phyloP scores from a whole-genome alignment of 495 filamentous ascomycete species.

The Penicillium fimorum region DNA sequence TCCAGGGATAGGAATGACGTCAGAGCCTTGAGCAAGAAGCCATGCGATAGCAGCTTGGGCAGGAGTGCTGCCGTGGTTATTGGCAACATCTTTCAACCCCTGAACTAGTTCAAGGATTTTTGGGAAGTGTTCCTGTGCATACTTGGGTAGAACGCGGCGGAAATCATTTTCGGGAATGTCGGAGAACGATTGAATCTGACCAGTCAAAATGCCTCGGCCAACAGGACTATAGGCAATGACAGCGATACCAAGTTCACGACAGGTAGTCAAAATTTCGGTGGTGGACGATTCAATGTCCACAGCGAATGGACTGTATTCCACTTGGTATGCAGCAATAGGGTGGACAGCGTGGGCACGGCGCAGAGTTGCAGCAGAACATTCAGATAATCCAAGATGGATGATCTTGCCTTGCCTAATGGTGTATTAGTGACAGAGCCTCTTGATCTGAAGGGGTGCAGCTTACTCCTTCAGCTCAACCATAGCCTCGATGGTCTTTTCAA shows the following conservation, averaged over 20 bases:
- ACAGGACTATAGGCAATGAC: constrained; percentile 63
- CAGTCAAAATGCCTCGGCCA: constrained; percentile 59
- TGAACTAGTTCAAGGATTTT: constrained; percentile 51
- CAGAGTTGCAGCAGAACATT: constrained; percentile 54
- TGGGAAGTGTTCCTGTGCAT: constrained; percentile 49
- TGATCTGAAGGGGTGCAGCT: not conserved
- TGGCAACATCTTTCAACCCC: constrained; percentile 40
- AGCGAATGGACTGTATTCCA: constrained; percentile 62
- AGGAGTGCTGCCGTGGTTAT: constrained; percentile 24
- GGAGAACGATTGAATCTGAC: constrained; percentile 39
- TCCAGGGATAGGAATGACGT: constrained; percentile 58
- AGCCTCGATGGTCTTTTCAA: constrained; percentile 62
- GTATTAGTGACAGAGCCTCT: not conserved
- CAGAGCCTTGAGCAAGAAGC: constrained; percentile 44
- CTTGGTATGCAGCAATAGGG: constrained; percentile 60
- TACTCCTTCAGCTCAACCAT: constrained; percentile 53
- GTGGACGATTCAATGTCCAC: constrained; percentile 56
- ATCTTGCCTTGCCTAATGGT: constrained; percentile 56
- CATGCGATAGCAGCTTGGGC: constrained; percentile 19
- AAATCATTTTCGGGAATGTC: constrained; percentile 49
- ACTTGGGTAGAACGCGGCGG: constrained; percentile 39
- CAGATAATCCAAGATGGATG: constrained; percentile 54
- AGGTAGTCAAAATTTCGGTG: constrained; percentile 50
- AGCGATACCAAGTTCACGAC: constrained; percentile 61
- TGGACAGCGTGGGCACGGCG: constrained; percentile 61